Evolutionary conservation across 2,329 filamentous ascomycete genomes (phyloP).

Genomic region (Aspergillus versicolor): DNA sequence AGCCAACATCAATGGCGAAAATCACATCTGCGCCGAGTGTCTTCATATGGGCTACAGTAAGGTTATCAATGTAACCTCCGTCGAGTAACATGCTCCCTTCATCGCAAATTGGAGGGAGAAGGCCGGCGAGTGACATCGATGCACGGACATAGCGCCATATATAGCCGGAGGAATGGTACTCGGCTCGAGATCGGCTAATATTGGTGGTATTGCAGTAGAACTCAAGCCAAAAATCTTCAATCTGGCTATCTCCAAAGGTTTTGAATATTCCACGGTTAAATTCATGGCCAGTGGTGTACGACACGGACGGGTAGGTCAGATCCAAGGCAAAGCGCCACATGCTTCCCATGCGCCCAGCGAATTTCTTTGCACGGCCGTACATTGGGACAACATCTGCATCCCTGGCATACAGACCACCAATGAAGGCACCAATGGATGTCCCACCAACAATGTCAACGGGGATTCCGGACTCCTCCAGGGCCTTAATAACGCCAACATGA

Average conservation of each 20-base stretch:
- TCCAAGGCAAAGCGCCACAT: constrained; percentile 98
- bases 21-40: constrained; percentile 88
- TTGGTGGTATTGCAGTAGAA: constrained; percentile 99
- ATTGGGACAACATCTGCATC: constrained; percentile 97
- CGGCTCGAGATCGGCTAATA: constrained; percentile 87
- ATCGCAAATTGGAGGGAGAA: constrained; percentile 91
- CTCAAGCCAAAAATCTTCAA: constrained; percentile 98
- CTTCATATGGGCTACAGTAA: constrained; percentile 97
- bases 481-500: constrained; percentile 90
- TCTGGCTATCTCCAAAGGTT: constrained; percentile 92
- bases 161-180: constrained; percentile 94
- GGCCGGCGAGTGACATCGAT: constrained; percentile 91
- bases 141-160: constrained; percentile 96
- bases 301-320: constrained; percentile 91
- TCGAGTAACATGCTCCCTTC: constrained; percentile 96
- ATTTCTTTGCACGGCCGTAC: constrained; percentile 95
- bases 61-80: constrained; percentile 94
- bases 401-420: constrained; percentile 90
- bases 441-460: constrained; percentile 94
- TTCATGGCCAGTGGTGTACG: constrained; percentile 96
- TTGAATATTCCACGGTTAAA: constrained; percentile 99
- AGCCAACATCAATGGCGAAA: constrained; percentile 92
- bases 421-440: constrained; percentile 94
- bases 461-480: constrained; percentile 92
- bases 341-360: constrained; percentile 96